Evolutionary conservation across 2,329 filamentous ascomycete species (phyloP).

Genomic region (Fusarium ramigenum): DNA sequence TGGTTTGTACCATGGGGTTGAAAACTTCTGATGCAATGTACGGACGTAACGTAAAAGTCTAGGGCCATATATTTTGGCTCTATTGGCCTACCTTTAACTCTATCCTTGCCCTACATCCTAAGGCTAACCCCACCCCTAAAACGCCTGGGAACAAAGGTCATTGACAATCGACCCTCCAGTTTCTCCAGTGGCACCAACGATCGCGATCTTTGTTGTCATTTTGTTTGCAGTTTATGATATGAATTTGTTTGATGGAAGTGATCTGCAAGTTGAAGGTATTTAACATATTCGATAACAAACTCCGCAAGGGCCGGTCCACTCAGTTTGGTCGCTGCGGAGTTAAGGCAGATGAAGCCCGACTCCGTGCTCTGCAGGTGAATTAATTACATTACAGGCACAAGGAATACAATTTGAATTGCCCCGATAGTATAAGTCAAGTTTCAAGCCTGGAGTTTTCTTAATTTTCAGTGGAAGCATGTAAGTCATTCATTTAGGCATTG

Average conservation of each 20-base stretch:
- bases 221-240: not conserved
- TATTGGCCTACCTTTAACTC: no score
- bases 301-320: not conserved
- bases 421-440: not conserved
- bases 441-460: accelerated
- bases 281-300: no score
- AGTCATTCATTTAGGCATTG: accelerated
- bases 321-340: not conserved
- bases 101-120: no score
- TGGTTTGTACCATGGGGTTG: no score
- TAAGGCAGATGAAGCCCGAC: not conserved
- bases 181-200: conserved; percentile 55
- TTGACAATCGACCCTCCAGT: conserved; percentile 53
- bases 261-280: not conserved
- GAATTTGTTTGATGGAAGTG: not conserved
- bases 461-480: accelerated
- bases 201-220: conserved; percentile 38
- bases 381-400: not conserved
- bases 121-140: no score
- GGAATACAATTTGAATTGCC: not conserved
- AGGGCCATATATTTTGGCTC: no score
- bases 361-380: not conserved
- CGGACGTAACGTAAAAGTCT: no score
- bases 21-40: no score
- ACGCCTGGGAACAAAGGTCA: no score